Base-by-base conservation (phyloP, 1,284 basidiomycete genomes). In the Papiliotrema flavescens region DNA sequence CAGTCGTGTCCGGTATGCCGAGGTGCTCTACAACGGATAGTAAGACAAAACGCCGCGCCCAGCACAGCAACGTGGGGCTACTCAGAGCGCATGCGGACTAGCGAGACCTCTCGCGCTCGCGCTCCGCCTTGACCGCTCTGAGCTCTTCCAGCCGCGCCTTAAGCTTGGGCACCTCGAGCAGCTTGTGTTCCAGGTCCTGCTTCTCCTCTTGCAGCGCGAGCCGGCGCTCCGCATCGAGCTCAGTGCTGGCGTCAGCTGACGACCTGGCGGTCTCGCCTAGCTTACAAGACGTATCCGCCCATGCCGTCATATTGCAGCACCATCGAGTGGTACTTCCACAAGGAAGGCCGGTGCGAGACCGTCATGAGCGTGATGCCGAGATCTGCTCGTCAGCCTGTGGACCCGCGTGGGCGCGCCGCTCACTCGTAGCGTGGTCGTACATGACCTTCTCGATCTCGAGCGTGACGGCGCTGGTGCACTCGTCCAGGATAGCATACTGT, bases 251-350 rank as follows among this genome's bases (percentile, higher is more conserved):
- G 6, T 26, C 13, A 32, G 9, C 23, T n/a, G 32, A 4, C 26
- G 44, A 19, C 24, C 17, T 32, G 40, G 15, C 9, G 20, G 24
- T 2, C 20, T 20, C 24, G n/a, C 15, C 34, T 17, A 22, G 82
- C 88, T 61, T 66, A 90, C 86, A 98, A 83, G 36, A 80, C 75
- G 61, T 82, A 82, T 0, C 79, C 79, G 41, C 81, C 81, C 62
- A 80, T 77, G 6, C 81, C 81, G 53, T 81, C 87, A 69, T 90
- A 92, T 68, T 94, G 93, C 56, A 98, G 78, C 56, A 98, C 93
- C 74, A 88, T 87, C 24, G 85, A 84, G 76, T 98, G 94, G 72
- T 96, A 93, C 73, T 92, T 91, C 92, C 93, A 97, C 61, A 98
- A 76, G 36, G 89, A 92, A 13, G 93, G 90, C 15, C 90, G 84